These are phyloP conservation scores for Acanthamoeba royreba DNA, from an alignment of 208 protist genomes.

Conservation along the genomic window DNA sequence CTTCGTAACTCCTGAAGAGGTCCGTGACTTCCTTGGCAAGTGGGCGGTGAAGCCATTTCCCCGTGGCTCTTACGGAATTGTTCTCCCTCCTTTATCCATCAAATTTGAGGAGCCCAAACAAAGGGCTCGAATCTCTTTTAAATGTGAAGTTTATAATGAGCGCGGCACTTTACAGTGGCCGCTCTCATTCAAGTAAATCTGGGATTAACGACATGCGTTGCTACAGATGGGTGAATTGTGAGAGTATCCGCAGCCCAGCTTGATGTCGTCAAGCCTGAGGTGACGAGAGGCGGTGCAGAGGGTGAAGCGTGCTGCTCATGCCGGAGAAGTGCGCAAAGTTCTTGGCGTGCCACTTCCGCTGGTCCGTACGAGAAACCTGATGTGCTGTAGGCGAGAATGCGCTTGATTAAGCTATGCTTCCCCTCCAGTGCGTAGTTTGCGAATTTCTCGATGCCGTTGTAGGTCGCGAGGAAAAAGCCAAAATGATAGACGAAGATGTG, in stretches of 20 bases:
- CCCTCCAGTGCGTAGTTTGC: not conserved
- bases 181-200: not conserved
- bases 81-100: not conserved
- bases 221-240: not conserved
- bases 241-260: not conserved
- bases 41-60: not conserved
- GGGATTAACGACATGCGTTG: not conserved
- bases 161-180: not conserved
- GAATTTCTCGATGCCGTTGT: not conserved
- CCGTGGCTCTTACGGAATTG: not conserved
- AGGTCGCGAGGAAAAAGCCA: not conserved
- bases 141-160: not conserved
- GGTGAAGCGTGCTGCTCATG: not conserved
- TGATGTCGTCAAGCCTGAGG: not conserved
- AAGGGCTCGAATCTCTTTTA: not conserved
- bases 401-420: conserved; percentile 8
- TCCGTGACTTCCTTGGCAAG: not conserved
- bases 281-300: not conserved
- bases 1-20: not conserved
- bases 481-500: conserved; percentile 25
- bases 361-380: not conserved
- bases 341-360: not conserved
- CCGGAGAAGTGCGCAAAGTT: not conserved
- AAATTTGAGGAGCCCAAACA: not conserved
- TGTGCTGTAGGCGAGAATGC: not conserved